Evolutionary conservation across 1,139 yeast species (phyloP), one percentile per base, ranked within the genome.

Genomic region (Geotrichum australiense): DNA sequence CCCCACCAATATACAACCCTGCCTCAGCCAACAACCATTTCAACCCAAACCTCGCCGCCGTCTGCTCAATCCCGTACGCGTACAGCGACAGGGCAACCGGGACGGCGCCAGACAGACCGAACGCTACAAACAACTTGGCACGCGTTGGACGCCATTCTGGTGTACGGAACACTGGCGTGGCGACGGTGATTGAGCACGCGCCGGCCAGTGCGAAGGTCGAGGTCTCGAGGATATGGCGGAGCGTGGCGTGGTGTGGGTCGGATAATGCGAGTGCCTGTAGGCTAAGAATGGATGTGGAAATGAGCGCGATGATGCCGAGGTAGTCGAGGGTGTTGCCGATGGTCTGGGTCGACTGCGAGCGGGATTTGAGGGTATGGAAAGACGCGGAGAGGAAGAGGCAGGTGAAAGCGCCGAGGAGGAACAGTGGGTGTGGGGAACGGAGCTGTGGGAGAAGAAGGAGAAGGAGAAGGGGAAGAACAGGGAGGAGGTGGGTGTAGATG

Each of bases 311-410:
- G 37, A 87, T 87, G 0, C 96, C 97, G 44, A 87, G 71, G 55
- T 87, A 89, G 59, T 87, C 97, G 45, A 86, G 68, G 53, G 80
- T 83, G 58, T 86, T 85, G 2, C 95, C 94, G 44, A 78, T 65
- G 32, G 67, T 65, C 29, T 81, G 70, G 6, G 84, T 74, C 21
- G 55, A 51, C 22, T 65, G 70, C 7, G 95, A 84, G 59, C 87
- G 96, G 43, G 80, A 70, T 56, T 85, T 86, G 43, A 85, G 54
- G 47, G 83, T 72, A 56, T 87, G 97, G 63, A 81, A 87, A 1
- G 72, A 63, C 15, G 94, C 82, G 27, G 94, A 81, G 69, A 83
- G 69, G 34, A 76, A 72, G 48, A 89, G 64, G 55, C 96, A 87
- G 2, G 65, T 51, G 20, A 68, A 63, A 28, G 75, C 74, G 2